phyloP scores from a whole-genome alignment of 805 yeast genomes.

The Starmerella stigmatis region DNA sequence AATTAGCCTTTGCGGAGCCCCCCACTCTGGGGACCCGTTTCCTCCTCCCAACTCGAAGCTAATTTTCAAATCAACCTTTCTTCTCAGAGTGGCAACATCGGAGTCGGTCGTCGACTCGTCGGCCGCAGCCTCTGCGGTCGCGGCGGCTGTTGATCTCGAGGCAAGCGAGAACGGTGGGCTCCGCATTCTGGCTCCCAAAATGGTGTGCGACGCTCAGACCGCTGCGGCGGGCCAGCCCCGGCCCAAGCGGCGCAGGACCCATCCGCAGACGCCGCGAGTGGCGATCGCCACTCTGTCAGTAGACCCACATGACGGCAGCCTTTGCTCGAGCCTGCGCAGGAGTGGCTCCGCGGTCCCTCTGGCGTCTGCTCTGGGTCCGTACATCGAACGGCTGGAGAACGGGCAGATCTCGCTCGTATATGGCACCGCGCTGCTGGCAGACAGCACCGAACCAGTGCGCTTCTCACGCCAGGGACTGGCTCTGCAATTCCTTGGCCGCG shows the following conservation, averaged over 20 bases:
- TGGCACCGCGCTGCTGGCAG: conserved; percentile 4
- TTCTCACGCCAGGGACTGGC: conserved; percentile 2
- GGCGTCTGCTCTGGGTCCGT: conserved; percentile 1
- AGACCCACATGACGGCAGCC: neutral
- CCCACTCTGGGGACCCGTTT: neutral
- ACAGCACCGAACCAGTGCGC: neutral
- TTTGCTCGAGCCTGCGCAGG: neutral
- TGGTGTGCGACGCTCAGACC: neutral
- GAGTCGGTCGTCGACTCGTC: neutral
- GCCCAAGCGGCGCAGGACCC: neutral
- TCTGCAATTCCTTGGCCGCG: conserved; percentile 14
- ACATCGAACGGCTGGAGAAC: neutral
- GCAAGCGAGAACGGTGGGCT: neutral
- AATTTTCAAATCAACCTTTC: neutral
- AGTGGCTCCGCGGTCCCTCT: neutral
- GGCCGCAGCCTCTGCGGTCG: neutral
- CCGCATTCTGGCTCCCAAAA: neutral
- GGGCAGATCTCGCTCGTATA: neutral
- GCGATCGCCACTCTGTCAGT: neutral
- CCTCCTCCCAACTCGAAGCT: conserved; percentile 1
- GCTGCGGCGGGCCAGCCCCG: neutral
- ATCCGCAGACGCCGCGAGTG: neutral
- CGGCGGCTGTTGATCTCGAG: neutral
- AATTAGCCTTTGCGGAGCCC: neutral
- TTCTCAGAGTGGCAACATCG: conserved; percentile 1